These are phyloP conservation scores for Populus alba DNA, from an alignment of 345 rosid genomes.

Conservation along the genomic window DNA sequence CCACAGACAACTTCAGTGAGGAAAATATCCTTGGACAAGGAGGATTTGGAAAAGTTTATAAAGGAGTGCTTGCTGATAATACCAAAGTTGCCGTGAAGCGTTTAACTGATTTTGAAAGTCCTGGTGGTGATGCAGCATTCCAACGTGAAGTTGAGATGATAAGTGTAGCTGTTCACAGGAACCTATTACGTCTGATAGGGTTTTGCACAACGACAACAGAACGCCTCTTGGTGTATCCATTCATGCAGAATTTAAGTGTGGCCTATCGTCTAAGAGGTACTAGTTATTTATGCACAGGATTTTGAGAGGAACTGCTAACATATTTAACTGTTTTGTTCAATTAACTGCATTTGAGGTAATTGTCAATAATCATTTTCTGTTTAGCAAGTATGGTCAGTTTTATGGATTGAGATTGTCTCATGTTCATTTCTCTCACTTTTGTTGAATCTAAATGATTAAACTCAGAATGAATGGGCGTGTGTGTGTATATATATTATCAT, in stretches of 20 bases:
- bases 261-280: conserved; percentile 88
- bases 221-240: conserved; percentile 89
- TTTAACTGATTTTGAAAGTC: conserved; percentile 85
- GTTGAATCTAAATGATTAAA: neutral
- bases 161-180: conserved; percentile 93
- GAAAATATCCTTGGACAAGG: conserved; percentile 92
- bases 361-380: neutral
- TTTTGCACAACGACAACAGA: conserved; percentile 94
- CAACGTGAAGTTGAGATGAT: conserved; percentile 98
- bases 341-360: neutral
- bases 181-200: conserved; percentile 80
- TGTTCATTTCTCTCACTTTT: neutral
- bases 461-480: neutral
- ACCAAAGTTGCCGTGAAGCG: conserved; percentile 91
- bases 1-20: conserved; percentile 83
- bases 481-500: no score
- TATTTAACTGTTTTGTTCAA: neutral
- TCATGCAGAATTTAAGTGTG: conserved; percentile 89
- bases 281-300: neutral
- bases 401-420: neutral
- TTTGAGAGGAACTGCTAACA: neutral
- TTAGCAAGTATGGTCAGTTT: no score
- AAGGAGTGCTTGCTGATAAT: conserved; percentile 74
- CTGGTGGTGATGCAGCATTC: conserved; percentile 92
- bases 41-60: conserved; percentile 94